phyloP scores from a whole-genome alignment of 2,329 filamentous ascomycete species.

The Talaromyces sp. region DNA sequence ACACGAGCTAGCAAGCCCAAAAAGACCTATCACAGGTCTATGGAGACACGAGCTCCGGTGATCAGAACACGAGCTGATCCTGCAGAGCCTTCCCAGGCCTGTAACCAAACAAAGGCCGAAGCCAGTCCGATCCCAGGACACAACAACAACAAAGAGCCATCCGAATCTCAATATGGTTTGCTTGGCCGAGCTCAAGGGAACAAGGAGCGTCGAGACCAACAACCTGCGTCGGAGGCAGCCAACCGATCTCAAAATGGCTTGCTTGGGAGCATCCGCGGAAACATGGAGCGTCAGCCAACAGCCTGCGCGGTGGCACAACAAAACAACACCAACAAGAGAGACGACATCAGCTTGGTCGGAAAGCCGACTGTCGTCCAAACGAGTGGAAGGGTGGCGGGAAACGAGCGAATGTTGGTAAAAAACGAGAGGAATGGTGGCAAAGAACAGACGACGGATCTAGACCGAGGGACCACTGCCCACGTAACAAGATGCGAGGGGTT shows the following conservation, averaged over 20 bases:
- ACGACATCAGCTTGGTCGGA: constrained; percentile 1
- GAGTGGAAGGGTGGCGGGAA: no score
- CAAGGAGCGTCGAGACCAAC: not conserved
- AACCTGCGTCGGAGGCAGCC: not conserved
- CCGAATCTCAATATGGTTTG: not conserved
- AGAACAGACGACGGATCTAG: not conserved
- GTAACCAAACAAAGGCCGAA: no score
- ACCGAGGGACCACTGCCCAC: not conserved
- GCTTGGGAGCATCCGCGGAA: not conserved
- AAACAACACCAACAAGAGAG: not conserved
- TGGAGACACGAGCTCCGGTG: no score
- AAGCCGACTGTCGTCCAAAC: not conserved
- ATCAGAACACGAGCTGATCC: no score
- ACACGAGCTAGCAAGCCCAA: no score
- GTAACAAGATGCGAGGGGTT: not conserved
- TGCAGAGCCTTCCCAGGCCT: no score
- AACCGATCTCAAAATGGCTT: not conserved
- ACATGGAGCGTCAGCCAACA: not conserved
- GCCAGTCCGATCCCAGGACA: no score
- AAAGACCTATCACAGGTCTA: no score
- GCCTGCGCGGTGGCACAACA: not conserved
- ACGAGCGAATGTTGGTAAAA: not conserved
- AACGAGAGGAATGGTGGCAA: constrained; percentile 1
- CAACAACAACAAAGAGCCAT: no score
- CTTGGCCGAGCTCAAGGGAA: not conserved